A percentile compares a stretch with the other conserved stretches of the same genome.
Evolutionary conservation across 73 alveolate genomes (phyloP).

Genomic region (Paramecium primaurelia): DNA sequence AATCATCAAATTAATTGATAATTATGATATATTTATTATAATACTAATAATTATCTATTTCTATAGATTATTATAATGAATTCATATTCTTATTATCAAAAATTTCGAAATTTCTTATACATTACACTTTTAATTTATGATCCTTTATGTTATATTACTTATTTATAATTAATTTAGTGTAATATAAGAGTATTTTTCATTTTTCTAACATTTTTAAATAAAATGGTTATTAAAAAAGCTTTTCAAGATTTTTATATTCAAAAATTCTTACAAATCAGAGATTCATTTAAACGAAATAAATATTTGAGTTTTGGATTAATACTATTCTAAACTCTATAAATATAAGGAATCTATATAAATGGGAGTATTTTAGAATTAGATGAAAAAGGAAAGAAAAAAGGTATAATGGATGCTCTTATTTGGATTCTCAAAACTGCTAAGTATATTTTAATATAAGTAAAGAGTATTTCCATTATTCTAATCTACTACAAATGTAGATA

Average conservation of each 20-base stretch:
- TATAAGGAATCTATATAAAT: background rate
- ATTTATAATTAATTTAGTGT: background rate
- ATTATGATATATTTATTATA: background rate
- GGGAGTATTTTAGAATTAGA: background rate
- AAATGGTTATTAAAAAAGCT: background rate
- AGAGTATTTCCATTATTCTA: background rate
- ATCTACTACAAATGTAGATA: background rate
- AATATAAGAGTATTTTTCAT: background rate
- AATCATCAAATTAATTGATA: background rate
- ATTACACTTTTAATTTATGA: background rate
- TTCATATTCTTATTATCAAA: background rate
- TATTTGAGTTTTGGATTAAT: background rate
- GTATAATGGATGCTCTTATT: background rate
- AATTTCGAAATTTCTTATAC: background rate
- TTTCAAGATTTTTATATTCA: background rate
- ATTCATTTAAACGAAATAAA: background rate
- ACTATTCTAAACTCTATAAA: background rate
- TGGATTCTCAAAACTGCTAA: background rate
- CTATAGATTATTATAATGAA: too few species aligned
- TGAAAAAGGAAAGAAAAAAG: background rate
- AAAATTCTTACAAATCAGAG: background rate
- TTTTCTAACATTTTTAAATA: background rate
- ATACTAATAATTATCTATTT: background rate
- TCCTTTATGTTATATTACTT: background rate
- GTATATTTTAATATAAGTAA: background rate